Evolutionary conservation across 495 filamentous ascomycete species (phyloP).

Genomic region (Ascobolus immersus): DNA sequence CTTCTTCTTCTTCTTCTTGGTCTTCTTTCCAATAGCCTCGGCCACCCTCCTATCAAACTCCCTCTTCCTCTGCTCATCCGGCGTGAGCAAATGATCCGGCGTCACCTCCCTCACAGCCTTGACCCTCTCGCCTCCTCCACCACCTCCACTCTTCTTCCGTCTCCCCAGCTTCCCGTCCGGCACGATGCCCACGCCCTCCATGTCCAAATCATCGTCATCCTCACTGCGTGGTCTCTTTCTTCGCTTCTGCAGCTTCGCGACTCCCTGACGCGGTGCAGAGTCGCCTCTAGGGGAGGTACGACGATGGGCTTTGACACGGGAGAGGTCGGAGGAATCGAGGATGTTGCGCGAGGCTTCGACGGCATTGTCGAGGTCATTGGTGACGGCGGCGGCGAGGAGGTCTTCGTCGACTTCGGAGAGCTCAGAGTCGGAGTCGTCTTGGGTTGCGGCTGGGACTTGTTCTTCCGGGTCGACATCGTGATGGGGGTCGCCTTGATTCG

Average conservation of each 20-base stretch:
- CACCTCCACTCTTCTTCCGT: slow-evolving; percentile 30
- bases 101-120: slow-evolving; percentile 16
- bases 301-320: slow-evolving; percentile 50
- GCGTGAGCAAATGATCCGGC: slow-evolving; percentile 16
- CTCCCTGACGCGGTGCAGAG: slow-evolving; percentile 17
- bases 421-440: slow-evolving; percentile 44
- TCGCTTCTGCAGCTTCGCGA: slow-evolving; percentile 32
- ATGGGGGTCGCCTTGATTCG: too few relatives aligned
- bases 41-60: slow-evolving; percentile 64
- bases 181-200: slow-evolving; percentile 20
- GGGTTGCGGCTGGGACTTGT: slow-evolving; percentile 15
- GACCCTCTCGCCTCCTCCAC: slow-evolving; percentile 20
- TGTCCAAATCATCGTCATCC: slow-evolving; percentile 26
- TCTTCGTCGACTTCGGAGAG: slow-evolving; percentile 89
- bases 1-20: slow-evolving; percentile 55
- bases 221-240: slow-evolving; percentile 49
- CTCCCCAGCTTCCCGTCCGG: slow-evolving; percentile 19
- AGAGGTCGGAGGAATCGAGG: slow-evolving; percentile 69
- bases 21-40: slow-evolving; percentile 58
- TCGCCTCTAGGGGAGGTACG: slow-evolving; percentile 47
- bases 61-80: slow-evolving; percentile 21
- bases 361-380: slow-evolving; percentile 34
- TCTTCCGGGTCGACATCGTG: too few relatives aligned
- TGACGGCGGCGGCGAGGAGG: slow-evolving; percentile 74
- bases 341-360: slow-evolving; percentile 44